Evolutionary conservation across 495 filamentous ascomycete genomes (phyloP), one percentile per base, ranked within the genome.

Genomic region (Platismatia glauca): DNA sequence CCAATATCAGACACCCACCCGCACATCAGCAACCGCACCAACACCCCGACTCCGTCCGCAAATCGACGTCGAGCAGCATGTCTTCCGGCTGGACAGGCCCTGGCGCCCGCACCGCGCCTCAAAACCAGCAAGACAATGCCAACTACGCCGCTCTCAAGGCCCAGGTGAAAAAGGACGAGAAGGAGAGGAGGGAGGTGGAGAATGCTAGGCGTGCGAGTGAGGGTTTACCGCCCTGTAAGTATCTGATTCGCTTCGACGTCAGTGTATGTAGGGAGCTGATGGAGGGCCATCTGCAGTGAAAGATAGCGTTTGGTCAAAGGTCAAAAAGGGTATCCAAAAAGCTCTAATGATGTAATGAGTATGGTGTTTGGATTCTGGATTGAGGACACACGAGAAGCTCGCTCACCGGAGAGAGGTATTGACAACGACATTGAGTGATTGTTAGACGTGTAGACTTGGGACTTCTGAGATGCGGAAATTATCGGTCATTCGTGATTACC

Each of bases 111-210:
- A 34, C 55, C 29, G 43, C 64, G 0, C 27, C 59, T 1, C 52
- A 71, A 58, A 72, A 73, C 55, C 69, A 70, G 56, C 63, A 67
- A 24, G 73, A 78, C 1, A 74, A 76, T 37, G 77, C 75, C 20
- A 68, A 69, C 35, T 72, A 76, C 46, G 65, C 65, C 53, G 66
- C 73, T 35, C 66, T 71, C 27, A 77, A 80, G 43, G 76, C 75
- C 22, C 56, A 62, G 35, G 69, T 76, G 57, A 75, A 81, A 39
- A 74, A 74, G 33, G 76, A 76, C 15, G 73, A 79, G 44, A 70
- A 75, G 33, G 75, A 81, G 34, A 66, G 48, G 55, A 50, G 43
- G 2, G 64, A 66, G 34, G 35, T 29, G 20, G 59, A 62, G 31
- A 66, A 66, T 55, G 64, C 55, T 24, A 53, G 31, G 18, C 52